Evolutionary conservation across 1,284 basidiomycete species (phyloP).

Genomic region (Caloboletus firmus): DNA sequence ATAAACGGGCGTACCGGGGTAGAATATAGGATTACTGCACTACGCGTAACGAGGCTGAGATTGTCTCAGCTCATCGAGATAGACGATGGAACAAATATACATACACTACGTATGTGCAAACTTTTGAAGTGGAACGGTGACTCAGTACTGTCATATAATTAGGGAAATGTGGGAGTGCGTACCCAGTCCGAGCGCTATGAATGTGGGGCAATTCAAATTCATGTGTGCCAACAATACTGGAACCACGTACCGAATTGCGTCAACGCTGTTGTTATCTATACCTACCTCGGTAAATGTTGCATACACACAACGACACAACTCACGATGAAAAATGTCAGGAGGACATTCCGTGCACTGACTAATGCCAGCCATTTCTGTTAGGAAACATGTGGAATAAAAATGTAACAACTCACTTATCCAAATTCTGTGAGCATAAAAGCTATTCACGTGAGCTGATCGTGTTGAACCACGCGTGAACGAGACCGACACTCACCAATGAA

Average conservation of each 20-base stretch:
- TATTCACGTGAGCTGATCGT: neutral
- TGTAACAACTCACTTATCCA: constrained; percentile 16
- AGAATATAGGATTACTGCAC: neutral
- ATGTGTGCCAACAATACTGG: neutral
- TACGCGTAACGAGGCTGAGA: neutral
- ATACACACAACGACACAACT: neutral
- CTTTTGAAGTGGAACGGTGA: neutral
- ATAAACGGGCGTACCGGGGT: neutral
- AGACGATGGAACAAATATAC: neutral
- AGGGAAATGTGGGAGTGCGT: neutral
- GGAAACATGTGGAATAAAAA: neutral
- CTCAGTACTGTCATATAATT: neutral
- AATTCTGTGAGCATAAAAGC: constrained; percentile 19
- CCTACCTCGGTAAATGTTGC: neutral
- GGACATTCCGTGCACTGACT: constrained; percentile 14
- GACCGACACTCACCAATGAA: constrained; percentile 14
- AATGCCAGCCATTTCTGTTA: neutral
- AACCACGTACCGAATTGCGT: constrained; percentile 8
- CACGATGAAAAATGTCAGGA: constrained; percentile 11
- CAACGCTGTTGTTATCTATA: constrained; percentile 2
- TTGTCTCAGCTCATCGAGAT: neutral
- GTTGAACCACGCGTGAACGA: neutral
- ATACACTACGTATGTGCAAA: constrained; percentile 1
- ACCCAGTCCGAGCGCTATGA: constrained; percentile 13
- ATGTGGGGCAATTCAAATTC: neutral